Evolutionary conservation across 1,139 yeast species (phyloP), one percentile per base, ranked within the genome.

Genomic region (Nakaseomyces kungkrabaensis): DNA sequence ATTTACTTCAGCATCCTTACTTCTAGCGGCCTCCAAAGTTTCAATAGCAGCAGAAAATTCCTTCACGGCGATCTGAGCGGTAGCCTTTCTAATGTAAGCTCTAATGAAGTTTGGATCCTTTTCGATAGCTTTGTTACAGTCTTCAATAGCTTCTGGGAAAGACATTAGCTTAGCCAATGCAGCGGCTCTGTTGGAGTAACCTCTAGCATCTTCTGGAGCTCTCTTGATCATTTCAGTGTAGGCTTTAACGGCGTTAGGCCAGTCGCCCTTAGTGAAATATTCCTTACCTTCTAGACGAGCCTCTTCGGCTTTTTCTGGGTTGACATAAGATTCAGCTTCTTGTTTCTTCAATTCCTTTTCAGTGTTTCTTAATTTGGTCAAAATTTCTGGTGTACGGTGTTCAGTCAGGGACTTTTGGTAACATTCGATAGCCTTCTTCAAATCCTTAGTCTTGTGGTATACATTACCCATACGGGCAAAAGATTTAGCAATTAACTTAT

Each of bases 121-220:
- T 64, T 78, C 81, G 61, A 94, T 87, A 45, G 98, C 99, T 55
- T 72, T 68, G 66, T 92, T 87, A 74, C 97, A 89, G 71, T 94
- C 99, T 62, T 78, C 78, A 54, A 94, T 82, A 11, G 96, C 97
- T 61, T 90, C 98, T 37, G 97, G 97, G 85, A 90, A 92, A 22
- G 97, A 87, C 85, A 92, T 81, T 59, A 94, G 78, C 70, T 94
- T 94, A 49, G 95, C 82, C 66, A 85, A 79, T 1, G 96, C 96
- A 41, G 98, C 98, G 50, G 99, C 98, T 71, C 98, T 85, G 73
- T 94, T 94, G 44, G 96, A 89, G 70, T 90, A 94, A 50, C 97
- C 98, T 70, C 97, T 82, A 36, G 96, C 95, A 69, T 94, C 98
- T 52, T 82, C 81, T 52, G 99, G 99, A 3, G 94, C 90, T 67